Percentiles rank a stretch among this genome's conserved stretches.
Conservation (phyloP, 2,329 filamentous ascomycete genomes). For the Tolypocladium cylindrosporum region DNA sequence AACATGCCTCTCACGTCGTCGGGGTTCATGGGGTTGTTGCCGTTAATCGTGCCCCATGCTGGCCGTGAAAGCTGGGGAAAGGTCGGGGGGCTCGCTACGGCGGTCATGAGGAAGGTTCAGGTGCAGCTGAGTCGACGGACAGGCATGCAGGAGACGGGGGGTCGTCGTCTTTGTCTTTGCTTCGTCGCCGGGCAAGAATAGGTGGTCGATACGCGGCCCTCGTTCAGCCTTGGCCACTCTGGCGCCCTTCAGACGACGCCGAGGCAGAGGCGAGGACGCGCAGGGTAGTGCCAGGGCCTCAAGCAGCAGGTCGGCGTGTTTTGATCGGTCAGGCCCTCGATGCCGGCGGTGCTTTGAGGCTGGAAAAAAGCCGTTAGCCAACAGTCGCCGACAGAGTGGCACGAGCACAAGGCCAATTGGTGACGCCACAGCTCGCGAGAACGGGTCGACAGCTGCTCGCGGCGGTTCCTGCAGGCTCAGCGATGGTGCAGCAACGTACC, state of each 20-base stretch:
- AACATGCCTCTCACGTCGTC: conserved; percentile 85
- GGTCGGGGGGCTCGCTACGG: conserved; percentile 55
- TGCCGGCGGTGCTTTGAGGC: background rate
- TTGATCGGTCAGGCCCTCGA: background rate
- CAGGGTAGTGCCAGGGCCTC: background rate
- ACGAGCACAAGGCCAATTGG: background rate
- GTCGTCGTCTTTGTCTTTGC: background rate
- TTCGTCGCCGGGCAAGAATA: background rate
- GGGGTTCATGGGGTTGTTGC: conserved; percentile 60
- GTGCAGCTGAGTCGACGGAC: conserved; percentile 11
- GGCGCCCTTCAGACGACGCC: background rate
- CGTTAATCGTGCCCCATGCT: conserved; percentile 54
- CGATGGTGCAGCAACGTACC: conserved; percentile 2
- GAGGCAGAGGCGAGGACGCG: background rate
- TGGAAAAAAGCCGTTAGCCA: background rate
- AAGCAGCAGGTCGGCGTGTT: background rate
- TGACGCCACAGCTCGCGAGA: background rate
- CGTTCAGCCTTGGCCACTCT: background rate
- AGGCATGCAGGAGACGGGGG: background rate
- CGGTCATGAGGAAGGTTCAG: conserved; percentile 47
- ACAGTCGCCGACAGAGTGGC: background rate
- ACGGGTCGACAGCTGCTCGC: background rate
- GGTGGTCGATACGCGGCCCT: background rate
- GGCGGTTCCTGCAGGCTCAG: background rate
- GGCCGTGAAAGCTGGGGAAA: conserved; percentile 54